Conservation (phyloP, 768 basidiomycete species). For the Serendipita vermifera region DNA sequence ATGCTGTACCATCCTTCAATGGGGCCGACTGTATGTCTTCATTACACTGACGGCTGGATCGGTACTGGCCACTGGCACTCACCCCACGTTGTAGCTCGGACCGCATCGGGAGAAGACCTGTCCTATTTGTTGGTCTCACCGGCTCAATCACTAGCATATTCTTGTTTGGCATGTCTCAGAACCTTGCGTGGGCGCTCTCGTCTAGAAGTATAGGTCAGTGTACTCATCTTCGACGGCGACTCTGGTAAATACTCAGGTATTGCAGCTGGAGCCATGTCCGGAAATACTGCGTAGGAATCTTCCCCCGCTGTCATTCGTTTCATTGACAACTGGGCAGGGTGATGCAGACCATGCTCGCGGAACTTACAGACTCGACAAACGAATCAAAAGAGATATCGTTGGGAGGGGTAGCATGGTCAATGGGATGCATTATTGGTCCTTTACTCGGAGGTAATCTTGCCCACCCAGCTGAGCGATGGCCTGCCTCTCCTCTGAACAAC, state of each 20-base stretch:
- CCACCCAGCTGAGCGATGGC: constrained; percentile 17
- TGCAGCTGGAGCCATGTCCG: constrained; percentile 49
- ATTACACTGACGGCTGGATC: too few relatives aligned
- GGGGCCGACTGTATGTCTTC: constrained; percentile 38
- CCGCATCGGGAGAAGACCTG: constrained; percentile 47
- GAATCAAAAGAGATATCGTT: constrained; percentile 13
- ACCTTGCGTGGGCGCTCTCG: constrained; percentile 35
- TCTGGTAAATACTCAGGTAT: not conserved
- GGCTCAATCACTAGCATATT: constrained; percentile 36
- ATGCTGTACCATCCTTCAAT: constrained; percentile 46
- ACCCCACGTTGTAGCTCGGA: constrained; percentile 32
- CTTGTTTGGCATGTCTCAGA: constrained; percentile 47
- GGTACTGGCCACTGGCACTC: too few relatives aligned
- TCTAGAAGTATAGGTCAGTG: constrained; percentile 39
- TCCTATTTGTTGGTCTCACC: constrained; percentile 36
- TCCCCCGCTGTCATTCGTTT: too few relatives aligned
- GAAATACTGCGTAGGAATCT: constrained; percentile 34
- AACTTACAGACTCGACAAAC: constrained; percentile 20
- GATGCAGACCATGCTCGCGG: constrained; percentile 23
- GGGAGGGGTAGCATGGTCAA: constrained; percentile 9
- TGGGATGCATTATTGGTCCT: constrained; percentile 14
- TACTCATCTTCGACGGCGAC: not conserved
- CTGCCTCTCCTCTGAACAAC: constrained; percentile 10
- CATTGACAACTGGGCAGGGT: constrained; percentile 23
- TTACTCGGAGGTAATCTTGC: constrained; percentile 18